Evolutionary conservation across 1,284 basidiomycete genomes (phyloP).

Genomic region (Ustilago loliicola): DNA sequence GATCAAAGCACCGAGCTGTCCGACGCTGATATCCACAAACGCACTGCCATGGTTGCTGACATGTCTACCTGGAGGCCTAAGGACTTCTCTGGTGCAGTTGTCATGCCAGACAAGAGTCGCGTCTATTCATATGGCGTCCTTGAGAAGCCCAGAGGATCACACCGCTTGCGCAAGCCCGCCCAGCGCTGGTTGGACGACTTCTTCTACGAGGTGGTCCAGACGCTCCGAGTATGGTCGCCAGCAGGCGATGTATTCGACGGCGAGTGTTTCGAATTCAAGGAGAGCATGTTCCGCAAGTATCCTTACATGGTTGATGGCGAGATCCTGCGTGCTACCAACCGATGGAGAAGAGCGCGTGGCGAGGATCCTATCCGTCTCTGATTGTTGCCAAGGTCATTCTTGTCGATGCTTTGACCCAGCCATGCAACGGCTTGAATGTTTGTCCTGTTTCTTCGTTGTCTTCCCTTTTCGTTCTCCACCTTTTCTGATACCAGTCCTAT

Average conservation of each 20-base stretch:
- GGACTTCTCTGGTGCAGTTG: slow-evolving; percentile 24
- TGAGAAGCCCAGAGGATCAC: slow-evolving; percentile 50
- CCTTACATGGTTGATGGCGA: slow-evolving; percentile 51
- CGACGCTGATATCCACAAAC: slow-evolving; percentile 34
- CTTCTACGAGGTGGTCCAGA: slow-evolving; percentile 43
- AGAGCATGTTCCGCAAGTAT: slow-evolving; percentile 56
- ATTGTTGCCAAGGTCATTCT: not conserved
- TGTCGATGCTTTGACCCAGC: too few species aligned
- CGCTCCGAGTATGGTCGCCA: slow-evolving; percentile 49
- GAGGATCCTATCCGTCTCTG: slow-evolving; percentile 51
- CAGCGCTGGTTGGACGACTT: slow-evolving; percentile 51
- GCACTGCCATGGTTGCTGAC: slow-evolving; percentile 47
- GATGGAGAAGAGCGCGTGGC: slow-evolving; percentile 50
- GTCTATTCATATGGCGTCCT: slow-evolving; percentile 50
- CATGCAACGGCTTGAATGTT: too few species aligned
- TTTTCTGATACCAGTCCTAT: not conserved
- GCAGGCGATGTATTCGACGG: slow-evolving; percentile 51
- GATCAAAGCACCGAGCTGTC: slow-evolving; percentile 18
- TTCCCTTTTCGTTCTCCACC: not conserved
- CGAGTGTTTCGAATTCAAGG: slow-evolving; percentile 54
- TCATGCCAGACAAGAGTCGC: slow-evolving; percentile 43
- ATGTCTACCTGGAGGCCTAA: slow-evolving; percentile 47
- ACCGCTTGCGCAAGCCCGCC: slow-evolving; percentile 44
- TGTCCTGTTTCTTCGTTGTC: not conserved
- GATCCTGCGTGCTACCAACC: slow-evolving; percentile 50